Base-by-base conservation (phyloP, 179 eudicot genomes). In the Beta macrorhiza region DNA sequence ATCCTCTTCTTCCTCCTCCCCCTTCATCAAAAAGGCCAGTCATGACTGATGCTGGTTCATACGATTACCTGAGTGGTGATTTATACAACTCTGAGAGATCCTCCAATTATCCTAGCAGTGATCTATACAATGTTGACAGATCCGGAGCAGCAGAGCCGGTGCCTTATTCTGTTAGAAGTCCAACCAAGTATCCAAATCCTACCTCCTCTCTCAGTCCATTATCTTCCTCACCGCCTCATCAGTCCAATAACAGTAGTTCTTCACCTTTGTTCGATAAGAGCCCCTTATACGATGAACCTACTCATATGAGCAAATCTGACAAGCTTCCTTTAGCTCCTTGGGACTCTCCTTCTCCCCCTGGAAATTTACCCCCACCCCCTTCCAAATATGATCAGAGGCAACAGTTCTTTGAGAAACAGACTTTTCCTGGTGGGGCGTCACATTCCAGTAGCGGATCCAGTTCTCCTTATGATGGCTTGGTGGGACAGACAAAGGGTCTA, bases 1-100 rank as follows among this genome's bases (percentile, higher is more conserved):
- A 72, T 75, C 97, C 98, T 37, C 75, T 88, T 82, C 88, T 90
- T 82, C 92, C 97, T 76, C 93, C 98, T 22, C 98, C 97, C 65
- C 93, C 97, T 68, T 80, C 97, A 78, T 91, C 91, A 45, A 92
- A 82, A 81, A 90, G 88, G 61, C 90, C 98, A 2, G 82, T 80
- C 25, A 55, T 64, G 69, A 16, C 87, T 55, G 90, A 86, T 20
- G 65, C 89, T 75, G 79, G 81, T 49, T 81, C 78, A 75, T 75
- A 89, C 52, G 99, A 95, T 83, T 93, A 88, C 86, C 90, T 93
- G 57, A 95, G 98, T 82, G 94, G 98, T 5, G 97, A 95, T 45
- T 1, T 82, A 17, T 90, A 92, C 77, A 82, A 77, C 65, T 75
- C 91, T 16, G 88, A 83, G 75, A 86, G 83, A 82, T 52, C 90